Evolutionary conservation across 2,329 filamentous ascomycete genomes (phyloP), one percentile per base, ranked within the genome.

Genomic region (Monosporascus sp.): DNA sequence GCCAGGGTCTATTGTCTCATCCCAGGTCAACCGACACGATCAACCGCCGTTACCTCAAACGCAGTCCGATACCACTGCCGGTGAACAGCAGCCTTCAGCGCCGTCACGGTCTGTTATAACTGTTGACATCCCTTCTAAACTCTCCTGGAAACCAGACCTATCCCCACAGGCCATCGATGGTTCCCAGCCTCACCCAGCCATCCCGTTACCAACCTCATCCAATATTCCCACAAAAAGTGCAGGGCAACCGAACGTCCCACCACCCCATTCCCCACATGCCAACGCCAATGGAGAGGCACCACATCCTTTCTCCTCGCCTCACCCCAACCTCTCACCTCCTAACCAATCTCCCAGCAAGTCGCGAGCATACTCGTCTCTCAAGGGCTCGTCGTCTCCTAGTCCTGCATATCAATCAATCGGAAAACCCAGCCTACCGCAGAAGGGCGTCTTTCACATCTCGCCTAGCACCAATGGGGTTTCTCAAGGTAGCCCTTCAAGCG

Each of bases 1-100:
- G n/a, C 67, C 72, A 40, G 74, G 75, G 11, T 34, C 31, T 19
- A 68, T 74, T 9, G 81, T 84, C 64, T 82, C 81, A 63, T 66
- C 85, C 54, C 84, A 82, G 64, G 65, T 81, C 27, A 75, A 69
- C 43, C 62, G 64, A 17, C 59, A 61, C 9, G 61, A 62, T 40
- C 53, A 55, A 47, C 60, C 66, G 38, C 59, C 60, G 24, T 65
- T 64, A 17, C 56, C 60, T 8, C 41, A 55, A 9, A 52, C 59
- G 41, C 64, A 64, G 49, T 61, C 57, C 24, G 58, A 61, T 19
- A 57, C 59, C 49, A 61, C 60, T 17, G 54, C 59, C 38, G n/a
- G 51, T 40, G 58, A 57, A 38, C 55, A 58, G 31, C 56, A 53
- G 43, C 19, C 56, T 31, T 53, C 51, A 44, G 40, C 45, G 38